Base-by-base conservation (phyloP, 108 stramenopile genomes). In the Cylindrotheca fusiformis region DNA sequence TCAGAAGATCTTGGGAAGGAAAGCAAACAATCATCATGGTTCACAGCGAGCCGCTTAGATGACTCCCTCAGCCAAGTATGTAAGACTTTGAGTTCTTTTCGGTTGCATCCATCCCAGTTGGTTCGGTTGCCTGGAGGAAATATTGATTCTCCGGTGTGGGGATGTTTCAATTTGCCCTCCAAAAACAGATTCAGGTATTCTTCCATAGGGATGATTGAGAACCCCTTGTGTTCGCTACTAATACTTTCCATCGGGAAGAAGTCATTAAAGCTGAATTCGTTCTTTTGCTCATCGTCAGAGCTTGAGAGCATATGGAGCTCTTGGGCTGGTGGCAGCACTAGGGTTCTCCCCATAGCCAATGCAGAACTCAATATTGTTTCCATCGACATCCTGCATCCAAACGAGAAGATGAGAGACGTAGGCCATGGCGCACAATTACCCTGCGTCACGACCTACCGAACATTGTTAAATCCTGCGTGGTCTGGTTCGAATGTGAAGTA, bases 401-500 rank as follows among this genome's bases (percentile, higher is more conserved):
- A n/a, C n/a, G n/a, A n/a, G n/a, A n/a, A n/a, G n/a, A n/a, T n/a
- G n/a, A n/a, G n/a, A n/a, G n/a, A n/a, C n/a, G n/a, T n/a, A n/a
- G n/a, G n/a, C n/a, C n/a, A n/a, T n/a, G n/a, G n/a, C n/a, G n/a
- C n/a, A n/a, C n/a, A n/a, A n/a, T n/a, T n/a, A n/a, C n/a, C n/a
- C n/a, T n/a, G n/a, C n/a, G 14, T 91, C 36, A 41, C 6, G 6
- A 41, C 36, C 36, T 41, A 41, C 26, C 96, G 88, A 64, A 95
- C 88, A 70, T 97, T 97, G 72, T 97, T 97, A 68, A 84, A 97
- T 3, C 96, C 96, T 36, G 71, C 78, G 14, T 55, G 45, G 61
- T 93, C 94, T 5, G 90, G 86, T 66, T 97, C 94, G 56, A 95
- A 94, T 20, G 96, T 93, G 18, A 97, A 55, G 60, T 88, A 97